phyloP scores from a whole-genome alignment of 768 basidiomycete species.

The Amanita subjunquillea region DNA sequence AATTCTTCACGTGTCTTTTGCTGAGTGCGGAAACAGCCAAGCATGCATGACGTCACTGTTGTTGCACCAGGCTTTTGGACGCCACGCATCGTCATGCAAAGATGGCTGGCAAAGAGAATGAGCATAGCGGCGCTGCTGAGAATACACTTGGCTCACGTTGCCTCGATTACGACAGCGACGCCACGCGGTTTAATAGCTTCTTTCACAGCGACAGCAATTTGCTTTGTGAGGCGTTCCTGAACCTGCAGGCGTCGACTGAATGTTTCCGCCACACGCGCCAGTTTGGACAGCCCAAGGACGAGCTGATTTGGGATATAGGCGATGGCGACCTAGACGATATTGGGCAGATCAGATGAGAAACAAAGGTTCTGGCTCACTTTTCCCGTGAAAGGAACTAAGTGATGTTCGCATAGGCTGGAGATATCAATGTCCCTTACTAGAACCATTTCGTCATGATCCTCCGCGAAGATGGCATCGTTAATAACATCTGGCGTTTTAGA shows the following conservation, averaged over 20 bases:
- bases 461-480: slow-evolving; percentile 95
- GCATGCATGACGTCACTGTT: slow-evolving; percentile 95
- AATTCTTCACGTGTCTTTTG: slow-evolving; percentile 99
- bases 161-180: slow-evolving; percentile 99
- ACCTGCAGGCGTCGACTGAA: slow-evolving; percentile 94
- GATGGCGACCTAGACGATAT: slow-evolving; percentile 69
- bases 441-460: slow-evolving; percentile 99
- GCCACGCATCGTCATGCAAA: slow-evolving; percentile 99
- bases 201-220: slow-evolving; percentile 96
- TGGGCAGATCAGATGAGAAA: slow-evolving; percentile 13
- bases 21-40: slow-evolving; percentile 96
- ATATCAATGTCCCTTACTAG: slow-evolving; percentile 96
- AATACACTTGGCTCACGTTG: slow-evolving; percentile 52
- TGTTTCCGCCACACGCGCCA: slow-evolving; percentile 94
- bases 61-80: slow-evolving; percentile 97
- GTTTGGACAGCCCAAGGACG: slow-evolving; percentile 91
- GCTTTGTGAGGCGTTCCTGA: slow-evolving; percentile 94
- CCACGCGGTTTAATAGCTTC: slow-evolving; percentile 97
- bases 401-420: slow-evolving; percentile 96
- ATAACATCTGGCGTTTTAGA: slow-evolving; percentile 67
- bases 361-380: slow-evolving; percentile 43
- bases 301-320: slow-evolving; percentile 95
- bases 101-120: slow-evolving; percentile 45
- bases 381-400: slow-evolving; percentile 95
- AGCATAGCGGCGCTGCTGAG: neutral